Evolutionary conservation across 768 basidiomycete genomes (phyloP), one percentile per base, ranked within the genome.

Genomic region (Panaeolus papilionaceus): DNA sequence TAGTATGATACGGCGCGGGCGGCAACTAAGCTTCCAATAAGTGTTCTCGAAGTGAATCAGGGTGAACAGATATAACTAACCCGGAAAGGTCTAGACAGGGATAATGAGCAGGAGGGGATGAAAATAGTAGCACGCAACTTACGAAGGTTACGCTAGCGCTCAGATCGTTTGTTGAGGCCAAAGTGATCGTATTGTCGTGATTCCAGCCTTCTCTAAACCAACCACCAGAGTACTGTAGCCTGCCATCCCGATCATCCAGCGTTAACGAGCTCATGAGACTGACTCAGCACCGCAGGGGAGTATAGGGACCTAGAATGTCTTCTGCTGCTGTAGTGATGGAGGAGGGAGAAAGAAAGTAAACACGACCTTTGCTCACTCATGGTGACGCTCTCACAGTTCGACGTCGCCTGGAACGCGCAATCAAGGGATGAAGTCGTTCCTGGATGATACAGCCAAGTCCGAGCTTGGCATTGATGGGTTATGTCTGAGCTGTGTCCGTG

Each of bases 171-270:
- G 54, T 58, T 37, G 54, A 58, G 28, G 54, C 54, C 14, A 58
- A 16, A 16, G 54, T 58, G 10, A 58, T 58, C 28, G 54, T 33
- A 37, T 58, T 58, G 33, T 58, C 54, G 14, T 58, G 26, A 58
- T 58, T 58, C 54, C 54, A 58, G 16, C 54, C 54, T 33, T 58
- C 54, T 33, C 54, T 28, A 37, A 12, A 58, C 54, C 54, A 58
- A 1, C 54, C 54, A 4, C 54, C 54, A 12, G 54, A 58, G 28
- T 58, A 58, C 6, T 9, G 16, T 33, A 58, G 54, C 54, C 54
- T 58, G 26, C 54, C 54, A 58, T 58, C 54, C 28, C 54, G 33
- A 37, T 58, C 54, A 16, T 58, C 54, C 7, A 58, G 4, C 16
- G 54, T 58, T 12, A 33, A 4, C 9, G 54, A n/a, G 7, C 54